Base-by-base conservation (phyloP, 2,329 filamentous ascomycete species). In the Sordariomycetes sp. region DNA sequence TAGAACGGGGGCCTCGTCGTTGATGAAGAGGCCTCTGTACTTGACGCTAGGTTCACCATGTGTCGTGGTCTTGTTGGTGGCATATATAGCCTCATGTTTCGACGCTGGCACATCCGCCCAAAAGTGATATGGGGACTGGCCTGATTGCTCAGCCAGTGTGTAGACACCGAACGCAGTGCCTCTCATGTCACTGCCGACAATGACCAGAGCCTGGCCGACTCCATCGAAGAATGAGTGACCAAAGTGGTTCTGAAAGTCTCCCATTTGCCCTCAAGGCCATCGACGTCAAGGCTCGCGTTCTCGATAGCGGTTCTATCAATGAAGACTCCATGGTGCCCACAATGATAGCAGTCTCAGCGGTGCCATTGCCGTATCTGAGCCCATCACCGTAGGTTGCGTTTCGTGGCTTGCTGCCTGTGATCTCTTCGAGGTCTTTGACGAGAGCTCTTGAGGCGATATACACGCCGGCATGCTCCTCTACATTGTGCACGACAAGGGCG, bases 121-220 rank as follows among this genome's bases (percentile, higher is more conserved):
- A 16, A 29, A 35, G 27, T 35, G 27, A 80, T 10, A 85, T 8
- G 20, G 42, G 6, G 38, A 39, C 23, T 29, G 27, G 21, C 81
- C 81, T 37, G 84, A 83, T 50, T 85, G 79, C 53, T 84, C 79
- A 18, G 17, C 75, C 31, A 86, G 54, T 42, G 80, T 78, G 55
- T 85, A 85, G 15, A 83, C 59, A 9, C 80, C 81, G 45, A 71
- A 86, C 36, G 85, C 81, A 3, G 76, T 72, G n/a, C 76, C 78
- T 41, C 79, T 64, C 3, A 62, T 53, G 49, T 85, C 79, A 46
- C 72, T 79, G 8, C 77, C 80, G 21, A 72, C 77, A 50, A 86
- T 76, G 2, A 85, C 72, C 14, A 85, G 60, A 2, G 79, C 79
- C 39, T 63, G 62, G 1, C 64, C 47, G 16, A 74, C 68, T 16